Evolutionary conservation across 1,284 basidiomycete species (phyloP), one percentile per base, ranked within the genome.

Genomic region (Schizopora paradoxa): DNA sequence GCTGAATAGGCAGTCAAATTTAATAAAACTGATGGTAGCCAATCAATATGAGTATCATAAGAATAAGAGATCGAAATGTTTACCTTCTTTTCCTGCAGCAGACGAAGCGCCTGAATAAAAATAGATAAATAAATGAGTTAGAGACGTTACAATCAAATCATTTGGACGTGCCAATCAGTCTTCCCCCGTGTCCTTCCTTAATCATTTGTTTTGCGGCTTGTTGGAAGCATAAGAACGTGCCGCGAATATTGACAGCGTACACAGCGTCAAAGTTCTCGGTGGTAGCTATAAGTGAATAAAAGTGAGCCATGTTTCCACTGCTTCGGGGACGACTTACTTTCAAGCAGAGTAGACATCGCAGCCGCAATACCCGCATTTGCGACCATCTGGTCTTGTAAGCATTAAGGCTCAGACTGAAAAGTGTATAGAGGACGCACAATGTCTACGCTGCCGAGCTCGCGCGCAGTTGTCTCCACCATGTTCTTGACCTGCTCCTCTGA

Each of bases 191-290:
- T 5, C 39, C 35, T 48, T 52, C 47, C 32, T 52, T 45, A 22
- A 52, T n/a, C 51, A 52, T 52, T 26, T 52, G 51, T 10, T 41
- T 37, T 5, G 47, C 51, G n/a, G 51, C 51, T 29, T 43, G 32
- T 33, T 47, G 44, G 23, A 41, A 49, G 34, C 51, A 52, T n/a
- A 52, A 33, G 22, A 48, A 49, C 21, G 48, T 41, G 10, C 47
- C 38, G 3, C 31, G 42, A n/a, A 51, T 18, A 21, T 52, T 52
- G n/a, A 52, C 44, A 19, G 45, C 29, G 21, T 36, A 47, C 7
- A 46, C 11, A n/a, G 38, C 43, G 27, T 45, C 41, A 22, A 41
- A 45, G 7, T 42, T 22, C 2, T 42, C 25, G 22, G 38, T 31
- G 10, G 21, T 41, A 11, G 38, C 42, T 49, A 21, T 11, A 40